Evolutionary conservation across 2,329 filamentous ascomycete genomes (phyloP).

Genomic region (Fusarium chuoi): DNA sequence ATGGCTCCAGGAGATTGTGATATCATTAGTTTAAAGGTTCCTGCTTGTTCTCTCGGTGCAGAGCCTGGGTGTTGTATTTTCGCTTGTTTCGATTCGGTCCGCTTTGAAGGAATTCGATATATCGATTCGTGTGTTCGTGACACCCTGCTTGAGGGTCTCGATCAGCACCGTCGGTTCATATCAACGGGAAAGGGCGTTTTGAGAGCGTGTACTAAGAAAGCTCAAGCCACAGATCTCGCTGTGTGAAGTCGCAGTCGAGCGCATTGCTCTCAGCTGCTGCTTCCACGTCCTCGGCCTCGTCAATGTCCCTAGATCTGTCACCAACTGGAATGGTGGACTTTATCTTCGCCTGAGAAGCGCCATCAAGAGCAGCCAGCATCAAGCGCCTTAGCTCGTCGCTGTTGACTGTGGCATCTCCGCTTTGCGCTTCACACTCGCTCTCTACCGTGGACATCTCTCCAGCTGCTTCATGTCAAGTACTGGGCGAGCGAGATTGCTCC

Average conservation of each 20-base stretch:
- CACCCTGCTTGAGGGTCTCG: rapidly evolving
- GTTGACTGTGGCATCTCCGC: no score
- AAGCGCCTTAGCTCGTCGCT: no score
- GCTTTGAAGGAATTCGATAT: neutral
- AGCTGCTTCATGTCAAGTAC: rapidly evolving
- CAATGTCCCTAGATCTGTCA: neutral
- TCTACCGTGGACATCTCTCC: neutral
- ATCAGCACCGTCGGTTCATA: rapidly evolving
- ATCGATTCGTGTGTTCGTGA: rapidly evolving
- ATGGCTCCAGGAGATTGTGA: neutral
- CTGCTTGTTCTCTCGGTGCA: rapidly evolving
- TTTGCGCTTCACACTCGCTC: neutral
- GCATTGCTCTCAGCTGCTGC: neutral
- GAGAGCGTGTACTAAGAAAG: rapidly evolving
- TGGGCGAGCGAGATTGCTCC: rapidly evolving
- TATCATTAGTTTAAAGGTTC: rapidly evolving
- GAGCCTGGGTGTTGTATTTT: neutral
- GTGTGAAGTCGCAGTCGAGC: neutral
- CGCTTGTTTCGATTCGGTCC: neutral
- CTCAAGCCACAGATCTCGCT: rapidly evolving
- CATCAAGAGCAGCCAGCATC: neutral
- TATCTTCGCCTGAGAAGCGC: rapidly evolving
- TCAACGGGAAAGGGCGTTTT: neutral
- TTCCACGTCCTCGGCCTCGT: neutral
- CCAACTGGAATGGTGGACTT: rapidly evolving